These are phyloP conservation scores for Pleurotus eryngii DNA, from an alignment of 768 basidiomycete species.

Conservation along the genomic window DNA sequence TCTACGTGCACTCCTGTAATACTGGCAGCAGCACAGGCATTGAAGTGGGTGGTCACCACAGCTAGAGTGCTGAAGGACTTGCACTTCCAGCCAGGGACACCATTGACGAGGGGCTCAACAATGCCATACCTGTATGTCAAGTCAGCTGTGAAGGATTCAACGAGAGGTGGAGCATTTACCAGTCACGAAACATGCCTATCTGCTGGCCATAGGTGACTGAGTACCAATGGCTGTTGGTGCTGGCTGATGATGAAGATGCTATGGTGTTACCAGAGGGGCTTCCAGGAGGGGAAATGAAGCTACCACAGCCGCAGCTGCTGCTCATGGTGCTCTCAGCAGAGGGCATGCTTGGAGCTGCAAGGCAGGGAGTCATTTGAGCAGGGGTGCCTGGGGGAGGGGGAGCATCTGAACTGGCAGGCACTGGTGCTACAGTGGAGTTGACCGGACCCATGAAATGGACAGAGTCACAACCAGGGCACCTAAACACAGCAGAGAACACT, in stretches of 20 bases:
- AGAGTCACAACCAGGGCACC: too few species aligned
- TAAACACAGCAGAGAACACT: too few species aligned
- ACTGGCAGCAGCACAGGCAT: background rate
- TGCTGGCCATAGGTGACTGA: background rate
- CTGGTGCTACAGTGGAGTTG: too few species aligned
- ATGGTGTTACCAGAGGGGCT: background rate
- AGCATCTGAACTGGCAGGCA: too few species aligned
- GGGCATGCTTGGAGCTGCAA: background rate
- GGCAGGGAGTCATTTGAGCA: too few species aligned
- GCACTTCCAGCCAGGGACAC: background rate
- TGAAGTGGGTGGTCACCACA: background rate
- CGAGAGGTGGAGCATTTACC: background rate
- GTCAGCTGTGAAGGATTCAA: background rate
- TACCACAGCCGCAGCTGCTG: background rate
- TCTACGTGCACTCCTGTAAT: background rate
- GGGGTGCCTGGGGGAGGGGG: too few species aligned
- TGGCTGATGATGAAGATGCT: background rate
- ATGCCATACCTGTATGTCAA: background rate
- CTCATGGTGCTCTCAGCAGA: background rate
- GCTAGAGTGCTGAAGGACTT: background rate
- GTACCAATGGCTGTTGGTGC: background rate
- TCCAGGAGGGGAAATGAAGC: background rate
- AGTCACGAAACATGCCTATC: background rate
- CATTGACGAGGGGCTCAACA: background rate
- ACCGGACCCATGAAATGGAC: too few species aligned